Evolutionary conservation across 1,284 basidiomycete genomes (phyloP).

Genomic region (Apiotrichum laibachii): DNA sequence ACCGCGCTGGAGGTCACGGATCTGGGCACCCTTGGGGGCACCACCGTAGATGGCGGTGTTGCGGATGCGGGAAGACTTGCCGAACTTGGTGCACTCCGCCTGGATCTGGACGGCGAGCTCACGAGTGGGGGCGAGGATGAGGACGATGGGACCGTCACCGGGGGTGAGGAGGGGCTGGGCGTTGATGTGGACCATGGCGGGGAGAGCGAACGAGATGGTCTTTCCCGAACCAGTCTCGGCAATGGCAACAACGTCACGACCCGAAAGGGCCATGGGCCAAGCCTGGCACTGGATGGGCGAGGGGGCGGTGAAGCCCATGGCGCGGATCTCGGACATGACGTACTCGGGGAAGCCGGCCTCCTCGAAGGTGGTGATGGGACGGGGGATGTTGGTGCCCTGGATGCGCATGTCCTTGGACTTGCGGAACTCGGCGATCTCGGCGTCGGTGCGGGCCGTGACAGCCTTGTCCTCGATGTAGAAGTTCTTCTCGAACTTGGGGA

Average conservation of each 20-base stretch:
- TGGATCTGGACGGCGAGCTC: conserved; percentile 99
- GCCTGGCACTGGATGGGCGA: conserved; percentile 97
- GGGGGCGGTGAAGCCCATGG: conserved; percentile 84
- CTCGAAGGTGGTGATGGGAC: conserved; percentile 87
- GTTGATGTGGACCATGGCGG: conserved; percentile 99
- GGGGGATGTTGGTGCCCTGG: conserved; percentile 82
- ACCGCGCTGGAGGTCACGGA: conserved; percentile 93
- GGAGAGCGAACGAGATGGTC: conserved; percentile 96
- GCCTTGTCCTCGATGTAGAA: conserved; percentile 94
- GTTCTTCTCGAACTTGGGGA: conserved; percentile 74
- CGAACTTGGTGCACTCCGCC: conserved; percentile 97
- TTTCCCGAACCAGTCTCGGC: conserved; percentile 96
- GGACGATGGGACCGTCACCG: conserved; percentile 94
- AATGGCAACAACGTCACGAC: conserved; percentile 92
- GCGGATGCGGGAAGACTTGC: conserved; percentile 92
- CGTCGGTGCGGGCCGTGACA: conserved; percentile 72
- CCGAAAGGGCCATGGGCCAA: conserved; percentile 95
- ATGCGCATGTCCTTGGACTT: conserved; percentile 84
- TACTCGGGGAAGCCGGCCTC: conserved; percentile 97
- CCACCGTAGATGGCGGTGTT: conserved; percentile 99
- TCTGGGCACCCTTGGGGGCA: conserved; percentile 97
- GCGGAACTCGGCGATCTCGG: conserved; percentile 85
- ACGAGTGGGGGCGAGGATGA: conserved; percentile 95
- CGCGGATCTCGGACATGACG: conserved; percentile 85
- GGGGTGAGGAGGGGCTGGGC: conserved; percentile 91